Percentiles rank a stretch among this genome's conserved stretches.
phyloP scores from a whole-genome alignment of 257 asterid species.

The Jaltomata sinuosa region DNA sequence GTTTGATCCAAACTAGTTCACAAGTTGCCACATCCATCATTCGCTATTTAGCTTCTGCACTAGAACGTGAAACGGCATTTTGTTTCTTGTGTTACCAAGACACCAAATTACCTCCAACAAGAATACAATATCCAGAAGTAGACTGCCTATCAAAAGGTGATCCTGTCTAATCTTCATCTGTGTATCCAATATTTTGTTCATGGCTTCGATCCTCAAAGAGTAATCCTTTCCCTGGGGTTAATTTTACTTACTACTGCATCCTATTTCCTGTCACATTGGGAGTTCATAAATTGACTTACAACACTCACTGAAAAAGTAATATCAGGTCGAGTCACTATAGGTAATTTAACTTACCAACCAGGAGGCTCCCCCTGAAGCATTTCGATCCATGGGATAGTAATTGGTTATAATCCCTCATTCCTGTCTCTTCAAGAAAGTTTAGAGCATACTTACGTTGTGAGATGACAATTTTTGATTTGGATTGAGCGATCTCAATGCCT shows the following conservation, averaged over 20 bases:
- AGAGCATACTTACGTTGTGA: neutral
- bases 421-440: neutral
- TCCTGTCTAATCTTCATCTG: neutral
- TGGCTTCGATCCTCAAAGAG: neutral
- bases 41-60: neutral
- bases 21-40: neutral
- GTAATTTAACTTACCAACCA: neutral
- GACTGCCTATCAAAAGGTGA: neutral
- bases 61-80: neutral
- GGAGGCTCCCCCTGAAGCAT: neutral
- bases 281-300: neutral
- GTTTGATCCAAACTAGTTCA: neutral
- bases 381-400: neutral
- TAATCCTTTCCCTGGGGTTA: neutral
- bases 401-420: neutral
- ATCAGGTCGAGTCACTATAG: neutral
- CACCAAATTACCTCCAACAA: neutral
- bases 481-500: neutral
- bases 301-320: neutral
- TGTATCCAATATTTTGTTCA: neutral
- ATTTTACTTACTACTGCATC: neutral
- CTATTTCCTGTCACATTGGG: neutral
- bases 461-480: too few relatives aligned
- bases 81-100: neutral
- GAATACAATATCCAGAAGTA: neutral